Base-by-base conservation (phyloP, 2,329 filamentous ascomycete species). In the Cladosporium sp. region DNA sequence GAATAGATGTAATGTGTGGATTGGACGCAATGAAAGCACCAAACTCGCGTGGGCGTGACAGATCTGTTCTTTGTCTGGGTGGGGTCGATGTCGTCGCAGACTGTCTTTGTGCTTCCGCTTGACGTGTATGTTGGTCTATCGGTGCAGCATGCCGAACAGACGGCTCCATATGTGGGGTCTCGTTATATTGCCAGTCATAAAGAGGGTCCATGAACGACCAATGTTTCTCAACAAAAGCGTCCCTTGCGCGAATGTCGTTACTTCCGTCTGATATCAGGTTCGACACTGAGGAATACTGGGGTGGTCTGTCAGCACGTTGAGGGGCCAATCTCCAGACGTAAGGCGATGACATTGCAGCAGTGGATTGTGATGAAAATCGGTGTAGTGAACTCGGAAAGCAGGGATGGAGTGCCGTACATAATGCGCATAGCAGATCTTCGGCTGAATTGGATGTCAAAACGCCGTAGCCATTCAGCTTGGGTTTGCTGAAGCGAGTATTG, bases 21-120 rank as follows among this genome's bases (percentile, higher is more conserved):
- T 58, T 58, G n/a, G 62, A 57, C 43, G 61, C 46, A 67, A 59
- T 51, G 53, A 64, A 54, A n/a, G 46, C 46, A 46, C 43, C 54
- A 21, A 65, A 58, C 13, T 53, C 39, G 18, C 21, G 63, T 21
- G 63, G 63, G 6, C 54, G 63, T 48, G 67, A 48, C 11, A 70
- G 66, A 16, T 68, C 60, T 51, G 69, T 59, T 68, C 70, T 70
- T 64, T 72, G 70, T n/a, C 60, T 66, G 51, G 70, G 67, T 46
- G 70, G 68, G 25, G 68, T 63, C 21, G 69, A 66, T 46, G 60
- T 64, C 26, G 43, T 68, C 23, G 62, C 57, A 13, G 64, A 53
- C 25, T 66, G 60, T 21, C 14, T 49, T 57, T 57, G 61, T 32
- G 23, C 13, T 5, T 25, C 11, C 60, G 30, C 60, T 23, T 25